phyloP scores from a whole-genome alignment of 129 eudicot genomes.

The Escallonia rubra region DNA sequence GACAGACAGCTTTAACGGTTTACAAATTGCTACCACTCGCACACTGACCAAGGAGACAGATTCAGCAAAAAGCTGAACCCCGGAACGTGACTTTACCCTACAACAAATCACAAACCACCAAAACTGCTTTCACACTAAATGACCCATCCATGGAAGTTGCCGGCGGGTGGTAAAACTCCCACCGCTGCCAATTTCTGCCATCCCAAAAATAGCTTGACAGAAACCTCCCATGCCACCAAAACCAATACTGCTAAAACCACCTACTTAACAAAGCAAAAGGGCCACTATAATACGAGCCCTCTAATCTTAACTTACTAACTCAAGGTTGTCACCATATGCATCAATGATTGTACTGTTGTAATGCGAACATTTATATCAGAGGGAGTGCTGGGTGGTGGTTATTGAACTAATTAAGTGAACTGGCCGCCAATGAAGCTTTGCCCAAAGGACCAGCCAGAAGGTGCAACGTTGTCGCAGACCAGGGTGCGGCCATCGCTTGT shows the following conservation, averaged over 20 bases:
- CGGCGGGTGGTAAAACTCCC: conserved; percentile 1
- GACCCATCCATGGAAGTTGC: too few species aligned
- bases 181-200: conserved; percentile 20
- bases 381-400: background rate
- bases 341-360: background rate
- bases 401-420: conserved; percentile 36
- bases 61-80: too few species aligned
- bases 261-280: background rate
- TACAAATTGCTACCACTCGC: background rate
- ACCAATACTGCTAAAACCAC: conserved; percentile 9
- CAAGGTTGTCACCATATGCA: background rate
- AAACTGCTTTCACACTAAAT: too few species aligned
- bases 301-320: background rate
- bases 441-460: conserved; percentile 74
- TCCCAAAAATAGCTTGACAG: conserved; percentile 26
- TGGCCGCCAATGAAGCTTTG: conserved; percentile 64
- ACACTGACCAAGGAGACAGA: too few species aligned
- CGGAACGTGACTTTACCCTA: too few species aligned
- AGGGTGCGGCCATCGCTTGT: conserved; percentile 69
- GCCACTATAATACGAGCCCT: conserved; percentile 54
- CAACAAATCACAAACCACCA: too few species aligned
- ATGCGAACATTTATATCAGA: too few species aligned
- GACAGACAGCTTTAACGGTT: background rate
- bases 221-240: background rate
- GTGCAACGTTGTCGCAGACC: conserved; percentile 51